phyloP scores from a whole-genome alignment of 148 eudicot genomes.

The Cornus controversa region DNA sequence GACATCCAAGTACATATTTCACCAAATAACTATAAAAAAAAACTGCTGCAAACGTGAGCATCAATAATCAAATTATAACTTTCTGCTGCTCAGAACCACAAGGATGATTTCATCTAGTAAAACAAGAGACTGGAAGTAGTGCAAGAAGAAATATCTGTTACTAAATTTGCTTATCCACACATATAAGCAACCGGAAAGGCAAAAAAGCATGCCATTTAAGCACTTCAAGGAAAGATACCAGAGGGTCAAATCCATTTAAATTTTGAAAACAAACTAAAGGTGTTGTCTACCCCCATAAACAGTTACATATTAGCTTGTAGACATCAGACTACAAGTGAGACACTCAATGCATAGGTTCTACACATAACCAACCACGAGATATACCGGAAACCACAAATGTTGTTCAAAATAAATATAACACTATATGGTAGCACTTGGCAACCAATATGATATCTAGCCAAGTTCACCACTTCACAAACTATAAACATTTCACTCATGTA shows the following conservation, averaged over 20 bases:
- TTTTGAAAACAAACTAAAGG: slow-evolving; percentile 11
- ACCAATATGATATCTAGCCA: slow-evolving; percentile 8
- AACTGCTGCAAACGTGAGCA: too few relatives aligned
- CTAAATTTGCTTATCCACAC: neutral
- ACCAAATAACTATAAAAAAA: too few relatives aligned
- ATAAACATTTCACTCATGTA: slow-evolving; percentile 11
- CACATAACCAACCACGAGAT: neutral
- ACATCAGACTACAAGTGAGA: slow-evolving; percentile 7
- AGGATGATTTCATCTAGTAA: too few relatives aligned
- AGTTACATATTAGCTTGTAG: slow-evolving; percentile 13
- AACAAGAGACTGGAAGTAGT: too few relatives aligned
- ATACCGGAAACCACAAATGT: slow-evolving; percentile 6
- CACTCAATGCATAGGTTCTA: slow-evolving; percentile 8
- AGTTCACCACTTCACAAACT: slow-evolving; percentile 3
- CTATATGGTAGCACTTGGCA: neutral
- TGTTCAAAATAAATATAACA: neutral
- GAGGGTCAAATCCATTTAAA: slow-evolving; percentile 8
- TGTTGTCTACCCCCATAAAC: slow-evolving; percentile 13
- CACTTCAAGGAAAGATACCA: slow-evolving; percentile 1
- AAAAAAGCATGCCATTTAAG: slow-evolving; percentile 2
- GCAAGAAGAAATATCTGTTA: too few relatives aligned
- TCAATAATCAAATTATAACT: too few relatives aligned
- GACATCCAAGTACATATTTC: too few relatives aligned
- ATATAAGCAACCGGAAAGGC: neutral
- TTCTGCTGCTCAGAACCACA: too few relatives aligned